Evolutionary conservation across 2,329 filamentous ascomycete genomes (phyloP).

Genomic region (Colletotrichum sp.): DNA sequence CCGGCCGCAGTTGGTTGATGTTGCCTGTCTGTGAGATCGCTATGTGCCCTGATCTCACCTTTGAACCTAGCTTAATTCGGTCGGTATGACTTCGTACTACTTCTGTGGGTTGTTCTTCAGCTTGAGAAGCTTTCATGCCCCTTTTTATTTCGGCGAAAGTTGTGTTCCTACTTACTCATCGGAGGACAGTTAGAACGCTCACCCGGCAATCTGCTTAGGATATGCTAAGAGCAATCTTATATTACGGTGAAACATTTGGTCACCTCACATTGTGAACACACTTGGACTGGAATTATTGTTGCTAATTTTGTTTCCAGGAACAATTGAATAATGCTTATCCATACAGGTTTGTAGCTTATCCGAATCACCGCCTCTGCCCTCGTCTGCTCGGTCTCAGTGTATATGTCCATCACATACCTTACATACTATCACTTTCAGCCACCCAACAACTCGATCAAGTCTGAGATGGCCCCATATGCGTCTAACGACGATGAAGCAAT

Average conservation of each 20-base stretch:
- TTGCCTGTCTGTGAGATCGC: background rate
- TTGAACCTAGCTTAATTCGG: fast-evolving
- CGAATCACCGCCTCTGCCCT: background rate
- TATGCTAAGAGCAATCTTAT: background rate
- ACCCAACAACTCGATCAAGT: background rate
- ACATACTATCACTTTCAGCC: background rate
- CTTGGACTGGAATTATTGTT: background rate
- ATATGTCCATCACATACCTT: background rate
- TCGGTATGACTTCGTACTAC: background rate
- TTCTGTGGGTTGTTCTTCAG: background rate
- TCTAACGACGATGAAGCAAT: background rate
- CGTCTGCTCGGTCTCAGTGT: background rate
- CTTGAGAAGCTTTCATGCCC: background rate
- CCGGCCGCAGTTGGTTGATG: background rate
- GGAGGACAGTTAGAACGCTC: background rate
- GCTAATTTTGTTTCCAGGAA: background rate
- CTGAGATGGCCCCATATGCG: background rate
- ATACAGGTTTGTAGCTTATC: background rate
- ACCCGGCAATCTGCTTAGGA: background rate
- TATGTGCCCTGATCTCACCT: background rate
- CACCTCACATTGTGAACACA: background rate
- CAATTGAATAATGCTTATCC: background rate
- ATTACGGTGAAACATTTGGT: background rate
- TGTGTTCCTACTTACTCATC: background rate
- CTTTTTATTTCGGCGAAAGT: background rate